A percentile compares a stretch with the other conserved stretches of the same genome.
Conservation (phyloP, 2,329 filamentous ascomycete species). For the Neobulgaria alba region DNA sequence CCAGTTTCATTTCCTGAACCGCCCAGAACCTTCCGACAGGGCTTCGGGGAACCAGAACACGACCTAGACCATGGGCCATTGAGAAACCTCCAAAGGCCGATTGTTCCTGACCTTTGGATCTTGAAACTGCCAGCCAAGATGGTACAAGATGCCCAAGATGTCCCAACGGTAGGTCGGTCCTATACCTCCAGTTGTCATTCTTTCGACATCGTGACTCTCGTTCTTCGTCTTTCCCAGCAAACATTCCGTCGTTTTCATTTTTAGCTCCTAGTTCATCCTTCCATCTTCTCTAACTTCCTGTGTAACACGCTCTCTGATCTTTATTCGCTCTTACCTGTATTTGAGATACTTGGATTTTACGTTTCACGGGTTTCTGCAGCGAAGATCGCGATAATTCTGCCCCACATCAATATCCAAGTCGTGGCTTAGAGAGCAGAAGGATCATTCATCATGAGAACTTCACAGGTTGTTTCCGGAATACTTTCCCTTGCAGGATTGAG, state of each 20-base stretch:
- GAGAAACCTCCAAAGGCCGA: constrained; percentile 7
- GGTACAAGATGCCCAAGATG: constrained; percentile 15
- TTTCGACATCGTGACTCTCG: too few species aligned
- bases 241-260: too few species aligned
- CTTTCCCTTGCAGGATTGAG: constrained; percentile 11
- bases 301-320: too few species aligned
- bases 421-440: too few species aligned
- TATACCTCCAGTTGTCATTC: background rate
- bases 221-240: too few species aligned
- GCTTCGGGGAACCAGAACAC: constrained; percentile 4
- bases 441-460: constrained; percentile 13
- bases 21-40: constrained; percentile 11
- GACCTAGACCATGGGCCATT: constrained; percentile 7
- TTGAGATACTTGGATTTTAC: too few species aligned
- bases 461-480: constrained; percentile 8
- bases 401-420: too few species aligned
- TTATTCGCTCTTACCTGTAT: too few species aligned
- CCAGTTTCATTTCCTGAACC: constrained; percentile 21
- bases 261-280: too few species aligned
- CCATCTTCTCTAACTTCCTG: too few species aligned
- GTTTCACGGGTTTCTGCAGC: too few species aligned
- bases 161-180: background rate
- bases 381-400: too few species aligned
- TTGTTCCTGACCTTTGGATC: constrained; percentile 8
- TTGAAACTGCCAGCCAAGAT: constrained; percentile 11